phyloP scores from a whole-genome alignment of 805 yeast species.

The Pichia insulana region DNA sequence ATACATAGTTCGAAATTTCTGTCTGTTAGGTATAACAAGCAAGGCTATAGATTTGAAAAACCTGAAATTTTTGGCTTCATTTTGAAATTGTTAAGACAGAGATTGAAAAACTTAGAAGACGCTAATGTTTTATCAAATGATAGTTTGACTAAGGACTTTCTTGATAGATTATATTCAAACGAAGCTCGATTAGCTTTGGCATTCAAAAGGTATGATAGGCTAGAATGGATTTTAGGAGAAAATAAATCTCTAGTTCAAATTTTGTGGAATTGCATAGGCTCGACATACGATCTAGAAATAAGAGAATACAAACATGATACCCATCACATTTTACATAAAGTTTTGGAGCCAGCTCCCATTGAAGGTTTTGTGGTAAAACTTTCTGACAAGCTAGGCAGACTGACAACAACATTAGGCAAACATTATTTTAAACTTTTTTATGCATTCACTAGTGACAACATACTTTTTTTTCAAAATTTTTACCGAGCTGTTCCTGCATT shows the following conservation, averaged over 20 bases:
- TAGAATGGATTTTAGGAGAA: constrained; percentile 58
- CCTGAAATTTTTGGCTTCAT: constrained; percentile 31
- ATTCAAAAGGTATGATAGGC: constrained; percentile 62
- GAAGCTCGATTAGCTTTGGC: constrained; percentile 31
- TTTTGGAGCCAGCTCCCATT: constrained; percentile 58
- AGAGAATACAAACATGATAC: constrained; percentile 39
- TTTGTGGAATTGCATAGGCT: constrained; percentile 34
- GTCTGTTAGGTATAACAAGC: constrained; percentile 1
- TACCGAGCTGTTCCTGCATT: constrained; percentile 55
- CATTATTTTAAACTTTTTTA: constrained; percentile 50
- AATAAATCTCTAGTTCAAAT: constrained; percentile 34
- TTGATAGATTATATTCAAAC: constrained; percentile 18
- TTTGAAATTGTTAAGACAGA: constrained; percentile 28
- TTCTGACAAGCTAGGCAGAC: constrained; percentile 41
- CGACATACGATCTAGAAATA: constrained; percentile 51
- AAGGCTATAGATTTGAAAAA: constrained; percentile 23
- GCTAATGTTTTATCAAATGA: constrained; percentile 3
- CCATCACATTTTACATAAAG: constrained; percentile 8
- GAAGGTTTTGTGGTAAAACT: constrained; percentile 73
- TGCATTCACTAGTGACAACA: constrained; percentile 51
- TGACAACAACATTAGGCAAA: constrained; percentile 19
- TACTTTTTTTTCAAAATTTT: constrained; percentile 51
- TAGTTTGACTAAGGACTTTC: constrained; percentile 10
- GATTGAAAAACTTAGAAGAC: constrained; percentile 19
- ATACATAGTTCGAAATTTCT: background rate